Conservation (phyloP, 2,329 filamentous ascomycete species). For the Aspergillus ibericus region DNA sequence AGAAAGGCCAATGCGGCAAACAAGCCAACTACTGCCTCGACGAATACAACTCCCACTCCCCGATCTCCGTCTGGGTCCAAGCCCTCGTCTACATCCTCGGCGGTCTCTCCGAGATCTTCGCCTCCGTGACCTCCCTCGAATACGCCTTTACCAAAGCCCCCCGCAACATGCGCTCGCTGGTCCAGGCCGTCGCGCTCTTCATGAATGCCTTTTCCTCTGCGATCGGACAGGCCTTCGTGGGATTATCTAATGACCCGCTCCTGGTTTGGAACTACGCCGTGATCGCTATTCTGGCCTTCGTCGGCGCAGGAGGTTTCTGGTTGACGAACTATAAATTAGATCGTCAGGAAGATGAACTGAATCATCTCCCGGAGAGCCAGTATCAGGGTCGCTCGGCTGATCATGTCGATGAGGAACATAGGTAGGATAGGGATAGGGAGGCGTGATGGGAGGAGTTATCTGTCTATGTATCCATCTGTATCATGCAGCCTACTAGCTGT, state of each 20-base stretch:
- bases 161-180: slow-evolving; percentile 77
- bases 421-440: background rate
- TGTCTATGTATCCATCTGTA: background rate
- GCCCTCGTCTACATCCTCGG: slow-evolving; percentile 53
- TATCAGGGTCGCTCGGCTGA: background rate
- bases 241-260: slow-evolving; percentile 63
- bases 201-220: slow-evolving; percentile 69
- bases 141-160: slow-evolving; percentile 78
- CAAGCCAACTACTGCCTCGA: slow-evolving; percentile 54
- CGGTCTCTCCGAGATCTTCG: slow-evolving; percentile 59
- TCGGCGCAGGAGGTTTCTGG: slow-evolving; percentile 68
- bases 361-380: slow-evolving; percentile 42
- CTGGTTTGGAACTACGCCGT: slow-evolving; percentile 71
- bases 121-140: slow-evolving; percentile 64
- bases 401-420: background rate
- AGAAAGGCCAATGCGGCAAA: slow-evolving; percentile 60
- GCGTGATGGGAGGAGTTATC: background rate
- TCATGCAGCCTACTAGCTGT: too few relatives aligned
- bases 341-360: slow-evolving; percentile 66
- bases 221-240: slow-evolving; percentile 67
- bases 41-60: slow-evolving; percentile 45
- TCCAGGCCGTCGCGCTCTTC: slow-evolving; percentile 67
- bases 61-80: slow-evolving; percentile 65
- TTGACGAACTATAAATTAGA: slow-evolving; percentile 66
- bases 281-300: slow-evolving; percentile 61